Conservation (phyloP, 305 asterid species). For the Ajuga reptans region DNA sequence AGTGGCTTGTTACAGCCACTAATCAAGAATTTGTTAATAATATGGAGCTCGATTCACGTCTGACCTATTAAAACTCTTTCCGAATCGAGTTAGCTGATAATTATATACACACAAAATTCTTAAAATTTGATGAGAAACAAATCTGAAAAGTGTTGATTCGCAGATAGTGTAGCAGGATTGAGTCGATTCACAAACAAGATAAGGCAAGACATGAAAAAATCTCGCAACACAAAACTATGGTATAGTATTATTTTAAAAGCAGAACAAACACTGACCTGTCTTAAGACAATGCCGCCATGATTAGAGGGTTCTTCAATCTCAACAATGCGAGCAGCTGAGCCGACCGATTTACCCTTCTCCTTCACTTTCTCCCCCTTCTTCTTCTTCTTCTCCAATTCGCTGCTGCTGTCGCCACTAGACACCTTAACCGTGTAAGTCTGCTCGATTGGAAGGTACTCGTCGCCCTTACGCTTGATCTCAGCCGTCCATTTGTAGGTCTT, state of each 20-base stretch:
- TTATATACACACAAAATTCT: not conserved
- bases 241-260: not conserved
- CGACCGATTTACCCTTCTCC: conserved; percentile 24
- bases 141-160: not conserved
- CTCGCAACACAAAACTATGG: too few species aligned
- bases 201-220: not conserved
- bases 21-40: not conserved
- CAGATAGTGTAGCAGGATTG: not conserved
- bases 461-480: conserved; percentile 61
- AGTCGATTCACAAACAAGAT: too few species aligned
- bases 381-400: conserved; percentile 22
- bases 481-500: conserved; percentile 59
- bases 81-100: not conserved
- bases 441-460: conserved; percentile 20
- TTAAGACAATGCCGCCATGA: conserved; percentile 56
- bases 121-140: too few species aligned
- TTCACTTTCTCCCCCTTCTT: conserved; percentile 32
- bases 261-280: conserved; percentile 45
- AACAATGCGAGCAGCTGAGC: conserved; percentile 32
- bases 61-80: too few species aligned
- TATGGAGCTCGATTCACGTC: not conserved
- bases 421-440: conserved; percentile 53
- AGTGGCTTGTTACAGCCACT: not conserved
- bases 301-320: conserved; percentile 63
- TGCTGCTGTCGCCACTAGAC: conserved; percentile 28